Base-by-base conservation (phyloP, 495 filamentous ascomycete genomes). In the Penicillium roqueforti region DNA sequence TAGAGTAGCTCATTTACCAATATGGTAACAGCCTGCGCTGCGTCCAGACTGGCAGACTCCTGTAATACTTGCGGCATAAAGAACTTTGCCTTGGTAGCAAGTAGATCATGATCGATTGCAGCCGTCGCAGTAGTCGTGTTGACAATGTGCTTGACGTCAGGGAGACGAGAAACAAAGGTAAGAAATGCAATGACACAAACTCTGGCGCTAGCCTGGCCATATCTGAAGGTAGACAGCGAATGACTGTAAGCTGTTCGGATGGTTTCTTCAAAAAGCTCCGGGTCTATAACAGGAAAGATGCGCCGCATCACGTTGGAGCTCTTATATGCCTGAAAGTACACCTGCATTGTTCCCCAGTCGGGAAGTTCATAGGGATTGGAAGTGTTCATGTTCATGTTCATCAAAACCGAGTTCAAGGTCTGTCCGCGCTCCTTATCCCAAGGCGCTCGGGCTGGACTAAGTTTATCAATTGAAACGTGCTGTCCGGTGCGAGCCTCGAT, bases 141-240 rank as follows among this genome's bases (percentile, higher is more conserved):
- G 16, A 53, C 4, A 16, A 41, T 2, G 0, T 29, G 39, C 31
- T 60, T 62, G 29, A 67, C 53, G 0, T 53, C 43, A 16, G 68
- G 65, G 7, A 75, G 54, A 11, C 70, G 56, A 3, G 63, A 56
- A 10, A 67, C 52, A 54, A 79, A 69, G 0, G 71, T 68, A 6
- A 76, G 39, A 51, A 81, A 80, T 6, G 75, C 66, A 59, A 78
- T 68, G 8, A 80, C 63, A 43, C 72, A 79, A 0, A 74, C 75
- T 43, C 66, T 68, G 14, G 65, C 59, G 28, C 62, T 65, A 1
- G 61, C 60, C 16, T 62, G 64, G 1, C 57, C 62, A n/a, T 56
- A 50, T 7, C 9, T 39, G 13, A 52, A 60, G 8, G 44, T 47
- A 11, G 36, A 52, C 1, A 51, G 44, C 0, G 57, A 43, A 20